Evolutionary conservation across 1,139 yeast genomes (phyloP).

Genomic region (Lodderomyces metapsilosis): DNA sequence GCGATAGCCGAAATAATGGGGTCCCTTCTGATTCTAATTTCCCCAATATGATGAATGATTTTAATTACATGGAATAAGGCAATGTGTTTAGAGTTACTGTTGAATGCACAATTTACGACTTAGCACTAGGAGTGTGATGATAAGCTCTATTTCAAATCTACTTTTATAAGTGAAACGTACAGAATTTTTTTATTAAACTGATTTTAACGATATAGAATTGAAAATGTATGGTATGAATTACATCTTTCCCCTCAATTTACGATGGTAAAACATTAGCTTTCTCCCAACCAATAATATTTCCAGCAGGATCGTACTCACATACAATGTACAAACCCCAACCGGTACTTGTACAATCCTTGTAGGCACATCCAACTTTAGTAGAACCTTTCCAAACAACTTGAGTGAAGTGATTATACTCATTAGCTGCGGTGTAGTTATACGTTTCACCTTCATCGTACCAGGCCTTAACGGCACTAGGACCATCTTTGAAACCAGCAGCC

Average conservation of each 20-base stretch:
- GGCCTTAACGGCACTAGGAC: conserved; percentile 61
- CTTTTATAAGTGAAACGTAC: no score
- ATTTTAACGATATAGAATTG: no score
- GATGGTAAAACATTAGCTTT: conserved; percentile 47
- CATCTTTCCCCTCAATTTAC: not conserved
- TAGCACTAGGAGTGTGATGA: no score
- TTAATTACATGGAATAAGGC: not conserved
- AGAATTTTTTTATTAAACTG: no score
- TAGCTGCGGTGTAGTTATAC: conserved; percentile 50
- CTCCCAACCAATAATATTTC: conserved; percentile 50
- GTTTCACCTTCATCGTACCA: conserved; percentile 74
- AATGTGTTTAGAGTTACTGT: no score
- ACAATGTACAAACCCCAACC: conserved; percentile 51
- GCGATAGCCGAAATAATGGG: not conserved
- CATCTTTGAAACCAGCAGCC: conserved; percentile 67
- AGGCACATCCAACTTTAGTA: conserved; percentile 74
- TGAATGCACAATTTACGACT: no score
- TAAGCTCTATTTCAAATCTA: no score
- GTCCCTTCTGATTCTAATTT: not conserved
- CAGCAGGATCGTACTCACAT: conserved; percentile 55
- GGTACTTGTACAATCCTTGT: conserved; percentile 45
- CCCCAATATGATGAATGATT: not conserved
- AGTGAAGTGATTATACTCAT: conserved; percentile 70
- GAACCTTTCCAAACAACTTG: conserved; percentile 81
- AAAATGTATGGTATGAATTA: no score